phyloP scores from a whole-genome alignment of 176 grass and related monocot genomes.

The Lolium perenne region DNA sequence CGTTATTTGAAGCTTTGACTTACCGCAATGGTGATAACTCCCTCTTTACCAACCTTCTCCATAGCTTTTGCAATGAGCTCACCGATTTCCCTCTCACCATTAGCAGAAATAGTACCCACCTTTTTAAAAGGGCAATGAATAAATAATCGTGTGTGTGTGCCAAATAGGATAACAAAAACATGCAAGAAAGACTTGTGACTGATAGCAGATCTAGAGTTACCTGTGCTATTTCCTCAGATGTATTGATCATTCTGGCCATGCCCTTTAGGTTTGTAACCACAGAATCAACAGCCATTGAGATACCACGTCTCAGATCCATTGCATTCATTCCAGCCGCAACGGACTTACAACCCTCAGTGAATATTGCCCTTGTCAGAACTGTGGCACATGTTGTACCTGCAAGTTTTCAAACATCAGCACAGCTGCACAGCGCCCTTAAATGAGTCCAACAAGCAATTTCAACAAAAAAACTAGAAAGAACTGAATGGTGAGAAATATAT shows the following conservation, averaged over 20 bases:
- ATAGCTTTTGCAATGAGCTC: slow-evolving; percentile 96
- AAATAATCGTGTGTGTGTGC: slow-evolving; percentile 38
- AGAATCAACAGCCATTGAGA: slow-evolving; percentile 85
- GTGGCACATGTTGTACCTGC: slow-evolving; percentile 91
- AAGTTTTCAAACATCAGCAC: slow-evolving; percentile 26
- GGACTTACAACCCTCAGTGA: slow-evolving; percentile 85
- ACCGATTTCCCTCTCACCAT: slow-evolving; percentile 93
- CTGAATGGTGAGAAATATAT: neutral
- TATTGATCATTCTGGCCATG: slow-evolving; percentile 86
- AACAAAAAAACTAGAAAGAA: neutral
- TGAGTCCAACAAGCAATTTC: neutral
- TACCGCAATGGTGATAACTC: slow-evolving; percentile 84
- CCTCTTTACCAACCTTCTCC: slow-evolving; percentile 97
- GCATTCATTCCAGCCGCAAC: slow-evolving; percentile 90
- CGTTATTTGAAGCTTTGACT: slow-evolving; percentile 41
- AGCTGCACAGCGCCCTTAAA: neutral
- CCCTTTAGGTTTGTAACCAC: slow-evolving; percentile 82
- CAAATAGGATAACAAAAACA: slow-evolving; percentile 44
- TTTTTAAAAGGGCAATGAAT: slow-evolving; percentile 49
- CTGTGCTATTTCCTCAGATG: slow-evolving; percentile 94
- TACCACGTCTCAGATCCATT: slow-evolving; percentile 90
- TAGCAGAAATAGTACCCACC: slow-evolving; percentile 90
- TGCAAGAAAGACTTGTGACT: slow-evolving; percentile 40
- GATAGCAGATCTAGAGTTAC: slow-evolving; percentile 53
- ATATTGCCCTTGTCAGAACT: slow-evolving; percentile 88